Evolutionary conservation across 345 rosid genomes (phyloP), one percentile per base, ranked within the genome.

Genomic region (Dipteronia sinensis): DNA sequence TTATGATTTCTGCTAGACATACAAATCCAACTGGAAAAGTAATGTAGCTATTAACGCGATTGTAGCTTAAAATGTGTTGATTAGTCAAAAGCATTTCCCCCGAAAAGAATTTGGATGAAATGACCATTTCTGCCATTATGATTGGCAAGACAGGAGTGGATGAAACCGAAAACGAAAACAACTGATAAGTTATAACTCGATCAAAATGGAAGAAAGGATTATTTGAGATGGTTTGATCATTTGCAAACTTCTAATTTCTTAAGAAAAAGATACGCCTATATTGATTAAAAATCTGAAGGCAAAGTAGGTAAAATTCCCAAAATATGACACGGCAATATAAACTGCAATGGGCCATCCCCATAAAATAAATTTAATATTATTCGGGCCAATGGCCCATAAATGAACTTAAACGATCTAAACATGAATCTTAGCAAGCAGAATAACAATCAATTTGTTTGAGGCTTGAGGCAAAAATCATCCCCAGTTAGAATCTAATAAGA

Each of bases 1-100:
- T 58, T 10, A 59, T 67, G 40, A 38, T 16, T 19, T 55, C 31
- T 6, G 55, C 25, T 69, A 49, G 62, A 62, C 51, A 31, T 23
- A 63, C n/a, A 16, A 76, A 71, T 22, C 29, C 62, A 31, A 38
- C 4, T 12, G 47, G 61, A 20, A 49, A 20, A 42, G 6, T 29
- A 62, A 65, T 76, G 49, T 22, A 13, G 8, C 31, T 13, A 51
- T 2, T 9, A 46, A 65, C 51, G 15, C 23, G 31, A 29, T 27
- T 29, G 68, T 23, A 17, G 46, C 4, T 10, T 27, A 19, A 19
- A 63, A 47, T 12, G 44, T 42, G 64, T 7, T 47, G 29, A 22
- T 11, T 34, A 65, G 10, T 67, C 42, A 72, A 68, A 70, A 42
- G 38, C 9, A 69, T 71, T 47, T 78, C 25, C 62, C 38, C 53